These are phyloP conservation scores for Amanita brunnescens DNA, from an alignment of 768 basidiomycete species.

Conservation along the genomic window DNA sequence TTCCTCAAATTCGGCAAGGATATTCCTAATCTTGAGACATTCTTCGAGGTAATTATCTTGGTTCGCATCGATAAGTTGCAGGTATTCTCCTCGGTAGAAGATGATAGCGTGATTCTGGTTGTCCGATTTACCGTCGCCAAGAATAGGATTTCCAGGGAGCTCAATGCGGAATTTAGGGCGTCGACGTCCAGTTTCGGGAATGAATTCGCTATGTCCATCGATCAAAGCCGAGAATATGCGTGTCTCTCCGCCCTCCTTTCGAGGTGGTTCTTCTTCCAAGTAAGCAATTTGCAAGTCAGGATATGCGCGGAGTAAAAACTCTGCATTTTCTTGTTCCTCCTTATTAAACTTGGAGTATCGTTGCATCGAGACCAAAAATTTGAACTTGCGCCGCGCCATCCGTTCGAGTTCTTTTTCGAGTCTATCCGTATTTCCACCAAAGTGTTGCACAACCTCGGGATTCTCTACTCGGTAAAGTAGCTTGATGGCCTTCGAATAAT, in stretches of 20 bases:
- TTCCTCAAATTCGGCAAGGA: slow-evolving; percentile 98
- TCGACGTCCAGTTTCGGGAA: slow-evolving; percentile 79
- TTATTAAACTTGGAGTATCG: slow-evolving; percentile 99
- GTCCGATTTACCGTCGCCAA: slow-evolving; percentile 98
- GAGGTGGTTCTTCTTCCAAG: slow-evolving; percentile 89
- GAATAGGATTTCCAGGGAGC: slow-evolving; percentile 96
- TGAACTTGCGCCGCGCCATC: slow-evolving; percentile 98
- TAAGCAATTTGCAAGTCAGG: slow-evolving; percentile 99
- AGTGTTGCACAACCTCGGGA: slow-evolving; percentile 95
- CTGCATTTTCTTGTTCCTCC: slow-evolving; percentile 98
- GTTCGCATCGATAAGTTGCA: slow-evolving; percentile 99
- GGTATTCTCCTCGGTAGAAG: slow-evolving; percentile 98
- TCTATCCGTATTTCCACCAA: slow-evolving; percentile 95
- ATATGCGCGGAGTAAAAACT: slow-evolving; percentile 94
- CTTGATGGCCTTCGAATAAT: slow-evolving; percentile 99
- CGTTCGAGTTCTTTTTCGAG: slow-evolving; percentile 94
- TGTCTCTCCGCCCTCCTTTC: slow-evolving; percentile 92
- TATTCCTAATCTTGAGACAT: slow-evolving; percentile 96
- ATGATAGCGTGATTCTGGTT: slow-evolving; percentile 99
- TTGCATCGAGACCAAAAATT: slow-evolving; percentile 99
- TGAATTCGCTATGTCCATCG: slow-evolving; percentile 96
- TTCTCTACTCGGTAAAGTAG: slow-evolving; percentile 99
- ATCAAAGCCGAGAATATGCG: slow-evolving; percentile 94
- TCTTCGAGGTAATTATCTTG: slow-evolving; percentile 99
- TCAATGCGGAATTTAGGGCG: slow-evolving; percentile 98